Evolutionary conservation across 1,284 basidiomycete species (phyloP), one percentile per base, ranked within the genome.

Genomic region (Pisolithus thermaeus): DNA sequence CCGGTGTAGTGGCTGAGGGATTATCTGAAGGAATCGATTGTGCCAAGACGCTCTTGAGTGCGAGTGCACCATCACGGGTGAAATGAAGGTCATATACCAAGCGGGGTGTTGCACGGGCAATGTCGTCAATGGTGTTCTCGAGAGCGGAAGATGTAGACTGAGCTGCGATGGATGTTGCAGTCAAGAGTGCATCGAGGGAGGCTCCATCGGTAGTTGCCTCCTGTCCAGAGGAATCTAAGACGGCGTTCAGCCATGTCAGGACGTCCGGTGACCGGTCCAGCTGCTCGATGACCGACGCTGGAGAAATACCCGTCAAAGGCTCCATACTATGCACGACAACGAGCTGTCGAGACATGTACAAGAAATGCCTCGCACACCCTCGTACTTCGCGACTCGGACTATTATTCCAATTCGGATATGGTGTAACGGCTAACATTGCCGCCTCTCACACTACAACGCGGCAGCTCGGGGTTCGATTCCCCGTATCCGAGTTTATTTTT

Each of bases 51-150:
- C 70, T 71, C 57, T 89, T 85, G 18, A 97, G 75, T 2, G 87
- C 80, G 12, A 88, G 70, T 0, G 93, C 92, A 36, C 86, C 84
- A 64, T 97, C 94, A 46, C 90, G 85, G 83, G 97, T 94, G 70
- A 96, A 94, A 65, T 97, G 93, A 20, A 97, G 75, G 69, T 97
- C 94, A 64, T 96, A 97, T 1, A 87, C 84, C 43, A 97, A 77
- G 36, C 94, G 81, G 5, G 94, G 92, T 9, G 95, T 85, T 4
- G 85, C 83, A 46, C 92, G 81, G 1, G 92, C 91, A 45, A 96
- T 90, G 62, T 95, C 92, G 62, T 92, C 86, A 55, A 97, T 93
- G 44, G 84, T 81, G 57, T 84, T 84, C 67, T 97, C 94, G 46
- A 97, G 80, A 46, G 87, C 76, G 6, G 83, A 73, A 2, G 91